A percentile compares a stretch with the other conserved stretches of the same genome.
Conservation (phyloP, 1,139 yeast genomes). For the Blastobotrys illinoisensis region DNA sequence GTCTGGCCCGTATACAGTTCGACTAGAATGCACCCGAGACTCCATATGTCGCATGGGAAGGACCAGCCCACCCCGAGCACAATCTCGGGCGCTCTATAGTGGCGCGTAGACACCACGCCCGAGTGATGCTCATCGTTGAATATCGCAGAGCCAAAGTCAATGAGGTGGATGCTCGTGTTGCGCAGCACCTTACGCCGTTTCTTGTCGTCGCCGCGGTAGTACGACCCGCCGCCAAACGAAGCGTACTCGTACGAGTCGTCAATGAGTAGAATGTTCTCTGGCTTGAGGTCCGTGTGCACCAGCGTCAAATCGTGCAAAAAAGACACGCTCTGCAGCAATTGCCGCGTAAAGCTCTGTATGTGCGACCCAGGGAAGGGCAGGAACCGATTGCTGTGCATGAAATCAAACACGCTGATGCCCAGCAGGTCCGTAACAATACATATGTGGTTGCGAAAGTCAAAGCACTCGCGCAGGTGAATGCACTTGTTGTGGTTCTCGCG, state of each 20-base stretch:
- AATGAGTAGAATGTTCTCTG: slow-evolving; percentile 82
- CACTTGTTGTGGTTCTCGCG: slow-evolving; percentile 49
- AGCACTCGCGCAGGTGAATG: slow-evolving; percentile 80
- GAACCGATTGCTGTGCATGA: slow-evolving; percentile 64
- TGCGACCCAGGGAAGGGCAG: slow-evolving; percentile 74
- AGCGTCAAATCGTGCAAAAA: slow-evolving; percentile 84
- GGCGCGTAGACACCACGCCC: slow-evolving; percentile 82
- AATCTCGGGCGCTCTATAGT: slow-evolving; percentile 96
- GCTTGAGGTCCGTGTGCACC: slow-evolving; percentile 92
- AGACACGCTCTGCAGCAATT: slow-evolving; percentile 77
- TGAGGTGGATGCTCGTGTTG: slow-evolving; percentile 79
- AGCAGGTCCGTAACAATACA: slow-evolving; percentile 88
- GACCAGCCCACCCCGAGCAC: slow-evolving; percentile 92
- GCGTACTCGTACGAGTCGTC: slow-evolving; percentile 14
- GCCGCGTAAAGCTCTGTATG: slow-evolving; percentile 83
- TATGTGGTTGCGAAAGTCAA: slow-evolving; percentile 90
- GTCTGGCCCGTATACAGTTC: slow-evolving; percentile 96
- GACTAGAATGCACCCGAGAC: slow-evolving; percentile 87
- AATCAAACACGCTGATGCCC: slow-evolving; percentile 83
- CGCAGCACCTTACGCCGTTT: slow-evolving; percentile 46
- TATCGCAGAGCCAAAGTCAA: slow-evolving; percentile 94
- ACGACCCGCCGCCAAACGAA: slow-evolving; percentile 13
- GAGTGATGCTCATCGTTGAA: slow-evolving; percentile 93
- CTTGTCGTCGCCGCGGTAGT: slow-evolving; percentile 6
- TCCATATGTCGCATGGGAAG: slow-evolving; percentile 95